phyloP scores from a whole-genome alignment of 2,329 filamentous ascomycete genomes.

The Aspergillus alliaceus region DNA sequence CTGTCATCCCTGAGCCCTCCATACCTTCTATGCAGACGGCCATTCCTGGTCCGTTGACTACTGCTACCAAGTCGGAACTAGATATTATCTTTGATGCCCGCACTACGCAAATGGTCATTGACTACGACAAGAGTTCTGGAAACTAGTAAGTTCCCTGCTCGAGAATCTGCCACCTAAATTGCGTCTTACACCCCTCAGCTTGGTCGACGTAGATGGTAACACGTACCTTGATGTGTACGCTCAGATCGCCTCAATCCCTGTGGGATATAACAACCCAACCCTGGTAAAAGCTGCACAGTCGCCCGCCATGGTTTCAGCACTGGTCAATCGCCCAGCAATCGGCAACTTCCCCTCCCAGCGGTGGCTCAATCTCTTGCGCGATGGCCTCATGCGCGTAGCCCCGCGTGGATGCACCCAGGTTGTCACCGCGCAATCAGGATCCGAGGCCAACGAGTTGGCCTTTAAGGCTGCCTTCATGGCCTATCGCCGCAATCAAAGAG shows the following conservation, averaged over 20 bases:
- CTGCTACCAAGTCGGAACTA: not conserved
- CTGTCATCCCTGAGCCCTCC: not conserved
- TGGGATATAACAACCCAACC: slow-evolving; percentile 10
- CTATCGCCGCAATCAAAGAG: slow-evolving; percentile 5
- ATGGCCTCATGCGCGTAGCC: slow-evolving; percentile 7
- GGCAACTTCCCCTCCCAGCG: slow-evolving; percentile 6
- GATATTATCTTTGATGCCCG: not conserved
- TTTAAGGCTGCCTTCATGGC: slow-evolving; percentile 11
- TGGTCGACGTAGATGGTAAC: slow-evolving; percentile 12
- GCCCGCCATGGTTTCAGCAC: slow-evolving; percentile 3
- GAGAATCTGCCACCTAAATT: not conserved
- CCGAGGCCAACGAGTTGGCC: slow-evolving; percentile 10
- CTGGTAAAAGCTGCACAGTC: slow-evolving; percentile 3
- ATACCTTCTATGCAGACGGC: not conserved
- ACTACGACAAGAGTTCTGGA: slow-evolving; percentile 1
- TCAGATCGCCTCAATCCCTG: slow-evolving; percentile 10
- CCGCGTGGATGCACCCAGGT: slow-evolving; percentile 4
- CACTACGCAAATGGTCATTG: not conserved
- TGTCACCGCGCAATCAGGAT: slow-evolving; percentile 5
- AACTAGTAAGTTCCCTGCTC: not conserved
- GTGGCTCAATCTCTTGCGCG: slow-evolving; percentile 1
- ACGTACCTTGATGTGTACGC: slow-evolving; percentile 10
- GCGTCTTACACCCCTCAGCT: not conserved
- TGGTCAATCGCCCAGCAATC: slow-evolving; percentile 7
- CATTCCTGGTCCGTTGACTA: not conserved